Evolutionary conservation across 2,329 filamentous ascomycete genomes (phyloP), one percentile per base, ranked within the genome.

Genomic region (Colletotrichum horii): DNA sequence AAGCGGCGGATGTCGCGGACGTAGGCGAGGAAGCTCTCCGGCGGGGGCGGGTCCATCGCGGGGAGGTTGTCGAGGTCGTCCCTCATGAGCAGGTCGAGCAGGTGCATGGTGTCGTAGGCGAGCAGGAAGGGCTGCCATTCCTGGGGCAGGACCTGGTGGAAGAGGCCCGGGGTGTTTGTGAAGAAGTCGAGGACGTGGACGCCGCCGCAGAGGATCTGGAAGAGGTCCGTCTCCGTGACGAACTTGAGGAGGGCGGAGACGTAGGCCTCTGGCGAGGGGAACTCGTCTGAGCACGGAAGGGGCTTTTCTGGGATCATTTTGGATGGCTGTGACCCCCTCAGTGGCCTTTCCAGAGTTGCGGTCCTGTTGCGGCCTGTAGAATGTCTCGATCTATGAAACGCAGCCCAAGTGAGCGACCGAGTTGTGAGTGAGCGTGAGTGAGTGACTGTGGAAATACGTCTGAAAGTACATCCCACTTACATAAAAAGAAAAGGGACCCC

Each of bases 171-270:
- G 64, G 95, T 91, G 56, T 92, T 91, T 3, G 96, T 98, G 86
- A 98, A 95, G 85, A 99, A 98, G 83, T 99, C 97, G 72, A 98
- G 89, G 77, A 99, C 96, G 82, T 99, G 97, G 1, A 98, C 95
- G n/a, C 96, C 96, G 70, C 97, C 97, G 82, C 96, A 98, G n/a
- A 99, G 89, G 30, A 95, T 95, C 78, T 95, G 94, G 79, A 98
- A 96, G 2, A 95, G 88, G 70, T 93, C 91, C 61, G 94, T 94
- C 3, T 92, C 92, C 8, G 92, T 92, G 2, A 93, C 91, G 80
- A 98, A 98, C 24, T 91, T 83, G 30, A 98, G 88, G 15, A 98
- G 90, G 22, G 92, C 93, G 30, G 94, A 89, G 65, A 98, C 90
- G 83, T 98, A 99, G 69, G 92, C 90, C 64, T 98, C 94, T 8